These are phyloP conservation scores for Suhomyces terraborum DNA, from an alignment of 1,139 yeast species.

Conservation along the genomic window DNA sequence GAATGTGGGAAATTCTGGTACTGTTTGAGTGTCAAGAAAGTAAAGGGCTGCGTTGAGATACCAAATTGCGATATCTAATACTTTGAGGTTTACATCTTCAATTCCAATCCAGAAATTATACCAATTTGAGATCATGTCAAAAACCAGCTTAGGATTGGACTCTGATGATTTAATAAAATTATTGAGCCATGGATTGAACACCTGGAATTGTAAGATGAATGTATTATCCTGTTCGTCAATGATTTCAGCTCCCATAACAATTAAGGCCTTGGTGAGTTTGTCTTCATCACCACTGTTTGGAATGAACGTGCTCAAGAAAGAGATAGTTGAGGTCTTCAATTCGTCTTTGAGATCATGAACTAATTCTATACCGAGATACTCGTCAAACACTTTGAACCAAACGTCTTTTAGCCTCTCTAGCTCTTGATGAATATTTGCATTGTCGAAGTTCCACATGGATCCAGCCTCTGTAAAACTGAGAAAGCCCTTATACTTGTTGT, in stretches of 20 bases:
- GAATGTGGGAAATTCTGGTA: slow-evolving; percentile 21
- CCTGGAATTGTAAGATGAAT: slow-evolving; percentile 29
- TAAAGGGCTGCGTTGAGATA: slow-evolving; percentile 26
- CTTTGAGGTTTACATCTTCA: background rate
- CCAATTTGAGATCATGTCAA: slow-evolving; percentile 7
- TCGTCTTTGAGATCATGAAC: background rate
- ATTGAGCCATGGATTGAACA: slow-evolving; percentile 34
- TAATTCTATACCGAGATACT: slow-evolving; percentile 12
- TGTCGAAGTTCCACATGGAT: slow-evolving; percentile 22
- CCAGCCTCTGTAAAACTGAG: slow-evolving; percentile 15
- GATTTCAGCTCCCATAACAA: background rate
- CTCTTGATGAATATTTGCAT: background rate
- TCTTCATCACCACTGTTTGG: slow-evolving; percentile 1
- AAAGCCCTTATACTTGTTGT: slow-evolving; percentile 17
- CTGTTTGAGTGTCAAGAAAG: slow-evolving; percentile 13
- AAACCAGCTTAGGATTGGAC: slow-evolving; percentile 1
- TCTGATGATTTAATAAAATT: slow-evolving; percentile 4
- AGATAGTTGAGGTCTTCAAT: slow-evolving; percentile 3
- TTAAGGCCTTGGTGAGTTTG: background rate
- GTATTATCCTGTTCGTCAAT: slow-evolving; percentile 6
- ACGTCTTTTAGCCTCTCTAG: slow-evolving; percentile 11
- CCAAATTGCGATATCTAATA: slow-evolving; percentile 20
- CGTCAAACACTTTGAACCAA: slow-evolving; percentile 17
- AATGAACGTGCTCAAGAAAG: background rate
- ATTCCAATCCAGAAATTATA: slow-evolving; percentile 12